Base-by-base conservation (phyloP, 768 basidiomycete genomes). In the Termitomyces sp. region DNA sequence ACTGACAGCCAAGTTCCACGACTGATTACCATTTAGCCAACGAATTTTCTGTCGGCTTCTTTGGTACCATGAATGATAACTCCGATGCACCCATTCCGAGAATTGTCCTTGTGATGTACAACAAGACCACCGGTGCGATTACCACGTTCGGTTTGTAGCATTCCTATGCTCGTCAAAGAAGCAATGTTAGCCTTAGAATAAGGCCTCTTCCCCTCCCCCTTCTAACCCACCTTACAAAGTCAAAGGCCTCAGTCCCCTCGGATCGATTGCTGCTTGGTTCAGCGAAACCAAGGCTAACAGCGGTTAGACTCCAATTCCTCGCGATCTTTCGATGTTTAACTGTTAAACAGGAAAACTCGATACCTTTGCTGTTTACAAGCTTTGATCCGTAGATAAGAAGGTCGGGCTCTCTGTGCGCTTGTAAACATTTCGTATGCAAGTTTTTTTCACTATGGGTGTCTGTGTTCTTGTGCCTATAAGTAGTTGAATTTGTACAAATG, bases 1-100 rank as follows among this genome's bases (percentile, higher is more conserved):
- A 28, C 5, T 18, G n/a, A n/a, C 38, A n/a, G 38, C 38, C 8
- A 16, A 22, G 22, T 50, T 14, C 14, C 14, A 1, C 30, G 10
- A 22, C 13, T 22, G 13, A 26, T 14, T 16, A 35, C 38, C 28
- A 0, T 41, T 20, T 10, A 49, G 59, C 16, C 5, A 20, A 57
- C 10, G 20, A 43, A 32, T 48, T 33, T 33, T 56, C 56, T 32
- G 59, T 60, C 36, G 59, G 59, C 18, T 33, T 57, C 26, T 60
- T 43, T 28, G 50, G 59, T 7, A 35, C 59, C 18, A 14, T 18
- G 2, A 51, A 57, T 38, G 16, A 33, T 2, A 22, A 57, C 3
- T 2, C 11, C 28, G 47, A 57, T 20, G 33, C 1, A n/a, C 58
- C 54, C 2, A 13, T 32, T 22, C 46, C 57, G 24, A 57, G 55